These are phyloP conservation scores for Effrenium voratum DNA, from an alignment of 73 alveolate species.

Conservation along the genomic window DNA sequence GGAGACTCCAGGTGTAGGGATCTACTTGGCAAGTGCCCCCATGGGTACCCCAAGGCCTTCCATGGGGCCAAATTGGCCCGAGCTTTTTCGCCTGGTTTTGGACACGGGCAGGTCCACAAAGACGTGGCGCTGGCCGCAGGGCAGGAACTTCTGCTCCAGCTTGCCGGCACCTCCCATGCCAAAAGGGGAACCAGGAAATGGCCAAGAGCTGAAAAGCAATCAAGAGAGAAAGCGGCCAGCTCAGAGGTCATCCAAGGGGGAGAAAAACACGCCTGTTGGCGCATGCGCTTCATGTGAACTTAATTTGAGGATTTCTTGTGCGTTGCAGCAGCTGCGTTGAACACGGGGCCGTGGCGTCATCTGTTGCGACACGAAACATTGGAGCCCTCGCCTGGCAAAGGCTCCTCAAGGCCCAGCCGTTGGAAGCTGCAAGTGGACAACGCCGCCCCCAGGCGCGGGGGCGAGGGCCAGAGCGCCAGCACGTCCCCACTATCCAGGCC, in stretches of 20 bases:
- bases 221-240: too few species aligned
- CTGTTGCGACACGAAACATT: too few species aligned
- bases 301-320: too few species aligned
- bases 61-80: too few species aligned
- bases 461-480: conserved; percentile 1
- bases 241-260: too few species aligned
- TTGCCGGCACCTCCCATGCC: conserved; percentile 13
- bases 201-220: too few species aligned
- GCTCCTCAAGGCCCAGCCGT: conserved; percentile 68
- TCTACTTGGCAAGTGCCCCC: background rate
- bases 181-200: too few species aligned
- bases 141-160: conserved; percentile 20
- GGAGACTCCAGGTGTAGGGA: background rate
- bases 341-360: too few species aligned
- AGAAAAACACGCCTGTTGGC: too few species aligned
- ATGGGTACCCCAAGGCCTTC: too few species aligned
- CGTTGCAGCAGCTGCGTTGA: too few species aligned
- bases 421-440: conserved; percentile 33
- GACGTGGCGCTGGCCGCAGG: conserved; percentile 56
- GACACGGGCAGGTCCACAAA: conserved; percentile 56
- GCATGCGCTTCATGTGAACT: too few species aligned
- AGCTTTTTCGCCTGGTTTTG: conserved; percentile 20
- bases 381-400: conserved; percentile 20
- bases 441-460: conserved; percentile 23
- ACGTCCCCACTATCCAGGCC: conserved; percentile 8